Evolutionary conservation across 2,329 filamentous ascomycete genomes (phyloP), one percentile per base, ranked within the genome.

Genomic region (Sporothrix mexicana): DNA sequence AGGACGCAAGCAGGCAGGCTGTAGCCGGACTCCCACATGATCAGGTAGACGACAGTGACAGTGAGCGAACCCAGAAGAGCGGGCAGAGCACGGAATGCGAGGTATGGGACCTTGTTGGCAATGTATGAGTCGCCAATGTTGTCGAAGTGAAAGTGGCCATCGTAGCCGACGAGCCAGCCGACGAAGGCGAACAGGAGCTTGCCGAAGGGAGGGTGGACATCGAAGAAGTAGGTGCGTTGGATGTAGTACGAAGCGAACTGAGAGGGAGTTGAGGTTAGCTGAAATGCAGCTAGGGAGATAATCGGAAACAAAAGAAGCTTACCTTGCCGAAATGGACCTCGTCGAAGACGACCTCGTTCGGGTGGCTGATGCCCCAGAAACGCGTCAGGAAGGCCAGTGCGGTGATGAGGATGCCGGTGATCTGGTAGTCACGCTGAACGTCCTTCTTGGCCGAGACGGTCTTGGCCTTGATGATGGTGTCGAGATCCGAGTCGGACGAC

Each of bases 261-360:
- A 2, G 15, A 25, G 43, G 20, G 43, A 36, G 4, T n/a, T 23
- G 17, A 23, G 13, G 49, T 67, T 47, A 70, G 49, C 30, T 20
- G 41, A n/a, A 10, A 25, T 25, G 51, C 10, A 23, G 9, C 20
- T 5, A 43, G 41, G 30, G 12, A 64, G 3, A 25, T 25, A 1
- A 47, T 51, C 4, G 36, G 53, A 25, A 53, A 49, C 70, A 53
- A n/a, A 61, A 36, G 30, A 64, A 17, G 78, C 87, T 74, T 86
- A 98, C 95, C 92, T 99, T 99, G 85, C 96, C 96, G 82, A 99
- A 99, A 84, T 99, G 96, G 73, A 99, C 96, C 83, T 99, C 96
- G 80, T 99, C 96, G 80, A 99, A 99, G 68, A 99, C 96, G 72
- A 99, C 96, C 85, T 98, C 93, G 80, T 97, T 91, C 17, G 96